phyloP scores from a whole-genome alignment of 805 yeast species.

The Saturnispora halmiae region DNA sequence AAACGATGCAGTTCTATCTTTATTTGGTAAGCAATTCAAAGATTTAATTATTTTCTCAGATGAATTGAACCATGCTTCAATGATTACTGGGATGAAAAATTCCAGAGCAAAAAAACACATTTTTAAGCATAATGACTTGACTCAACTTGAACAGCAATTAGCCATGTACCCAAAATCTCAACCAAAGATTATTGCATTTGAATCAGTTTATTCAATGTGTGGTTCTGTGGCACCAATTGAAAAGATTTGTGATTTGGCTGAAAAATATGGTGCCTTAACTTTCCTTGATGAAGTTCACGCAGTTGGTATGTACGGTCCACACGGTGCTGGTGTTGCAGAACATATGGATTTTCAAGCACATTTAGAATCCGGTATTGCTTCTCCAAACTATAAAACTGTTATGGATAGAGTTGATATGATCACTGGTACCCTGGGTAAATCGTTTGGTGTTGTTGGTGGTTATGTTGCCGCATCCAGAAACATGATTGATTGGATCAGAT shows the following conservation, averaged over 20 bases:
- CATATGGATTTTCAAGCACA: constrained; percentile 86
- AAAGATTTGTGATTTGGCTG: constrained; percentile 89
- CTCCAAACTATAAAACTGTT: constrained; percentile 47
- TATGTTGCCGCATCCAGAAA: constrained; percentile 83
- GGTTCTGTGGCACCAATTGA: constrained; percentile 95
- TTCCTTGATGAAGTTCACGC: constrained; percentile 98
- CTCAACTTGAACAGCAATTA: constrained; percentile 71
- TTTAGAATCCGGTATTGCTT: constrained; percentile 52
- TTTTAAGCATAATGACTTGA: constrained; percentile 84
- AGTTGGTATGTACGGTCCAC: constrained; percentile 98
- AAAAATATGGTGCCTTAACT: constrained; percentile 93
- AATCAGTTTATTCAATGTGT: constrained; percentile 96
- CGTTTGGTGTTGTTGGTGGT: constrained; percentile 96
- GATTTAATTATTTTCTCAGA: constrained; percentile 89
- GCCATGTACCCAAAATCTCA: constrained; percentile 73
- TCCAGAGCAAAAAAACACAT: constrained; percentile 82
- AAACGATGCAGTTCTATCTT: constrained; percentile 86
- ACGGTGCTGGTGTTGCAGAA: constrained; percentile 99
- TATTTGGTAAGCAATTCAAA: constrained; percentile 84
- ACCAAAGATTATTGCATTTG: constrained; percentile 95
- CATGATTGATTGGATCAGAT: constrained; percentile 90
- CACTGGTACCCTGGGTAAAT: constrained; percentile 96
- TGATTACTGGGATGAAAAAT: constrained; percentile 93
- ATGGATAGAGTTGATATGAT: constrained; percentile 91
- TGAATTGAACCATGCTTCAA: constrained; percentile 91